phyloP scores from a whole-genome alignment of 2,329 filamentous ascomycete species.

The Emericellopsis cladophorae region DNA sequence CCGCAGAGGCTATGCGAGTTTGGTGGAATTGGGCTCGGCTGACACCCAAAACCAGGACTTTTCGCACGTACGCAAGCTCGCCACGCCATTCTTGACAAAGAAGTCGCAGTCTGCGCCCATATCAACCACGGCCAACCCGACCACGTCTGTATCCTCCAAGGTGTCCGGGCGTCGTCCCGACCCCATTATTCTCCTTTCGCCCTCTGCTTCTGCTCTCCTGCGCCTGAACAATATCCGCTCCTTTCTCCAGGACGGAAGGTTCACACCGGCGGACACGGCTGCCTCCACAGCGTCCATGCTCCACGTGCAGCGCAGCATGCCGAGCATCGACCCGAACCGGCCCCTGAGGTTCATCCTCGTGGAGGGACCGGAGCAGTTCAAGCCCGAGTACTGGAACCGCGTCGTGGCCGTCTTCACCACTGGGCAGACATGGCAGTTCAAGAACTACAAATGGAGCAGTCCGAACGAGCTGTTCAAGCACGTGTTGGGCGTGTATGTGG shows the following conservation, averaged over 20 bases:
- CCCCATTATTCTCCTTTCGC: conserved; percentile 93
- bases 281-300: conserved; percentile 65
- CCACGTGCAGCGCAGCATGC: conserved; percentile 69
- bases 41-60: conserved; percentile 55
- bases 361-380: conserved; percentile 87
- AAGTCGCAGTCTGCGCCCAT: conserved; percentile 31
- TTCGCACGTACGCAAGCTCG: conserved; percentile 80
- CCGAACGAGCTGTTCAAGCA: conserved; percentile 83
- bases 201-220: conserved; percentile 85
- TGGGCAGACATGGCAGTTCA: conserved; percentile 97
- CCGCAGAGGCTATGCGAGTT: neutral
- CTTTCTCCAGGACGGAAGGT: conserved; percentile 79
- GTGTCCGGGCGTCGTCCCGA: conserved; percentile 38
- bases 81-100: conserved; percentile 60
- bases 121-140: conserved; percentile 24
- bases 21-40: neutral
- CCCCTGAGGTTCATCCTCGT: conserved; percentile 91
- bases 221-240: conserved; percentile 93
- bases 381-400: conserved; percentile 93
- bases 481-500: conserved; percentile 76
- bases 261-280: conserved; percentile 61
- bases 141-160: conserved; percentile 43
- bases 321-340: conserved; percentile 53
- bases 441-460: conserved; percentile 90
- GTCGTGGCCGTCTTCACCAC: conserved; percentile 97